phyloP scores from a whole-genome alignment of 2,329 filamentous ascomycete genomes.

The Colletotrichum incanum region DNA sequence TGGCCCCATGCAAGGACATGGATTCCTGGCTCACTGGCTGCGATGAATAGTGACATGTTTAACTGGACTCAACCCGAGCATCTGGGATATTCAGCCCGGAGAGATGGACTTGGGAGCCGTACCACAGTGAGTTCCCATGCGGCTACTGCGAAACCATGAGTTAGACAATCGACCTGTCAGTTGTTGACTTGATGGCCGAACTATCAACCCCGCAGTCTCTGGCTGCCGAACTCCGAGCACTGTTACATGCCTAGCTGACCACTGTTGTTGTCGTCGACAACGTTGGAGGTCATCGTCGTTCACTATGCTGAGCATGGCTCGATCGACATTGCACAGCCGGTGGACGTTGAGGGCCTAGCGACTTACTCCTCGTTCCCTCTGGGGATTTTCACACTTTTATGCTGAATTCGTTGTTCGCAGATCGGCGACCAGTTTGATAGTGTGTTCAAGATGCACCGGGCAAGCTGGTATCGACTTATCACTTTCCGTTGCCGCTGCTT shows the following conservation, averaged over 20 bases:
- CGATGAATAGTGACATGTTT: conserved; percentile 2
- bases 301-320: conserved; percentile 9
- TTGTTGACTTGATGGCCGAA: conserved; percentile 15
- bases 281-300: not conserved
- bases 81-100: conserved; percentile 16
- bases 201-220: conserved; percentile 31
- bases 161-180: conserved; percentile 19
- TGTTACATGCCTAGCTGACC: conserved; percentile 8
- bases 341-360: conserved; percentile 28
- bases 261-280: conserved; percentile 4
- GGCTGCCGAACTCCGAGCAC: conserved; percentile 33
- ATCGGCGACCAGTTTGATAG: not conserved
- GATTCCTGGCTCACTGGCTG: not conserved
- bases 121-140: conserved; percentile 2
- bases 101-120: conserved; percentile 9
- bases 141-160: conserved; percentile 14
- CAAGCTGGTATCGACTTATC: not conserved
- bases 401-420: not conserved
- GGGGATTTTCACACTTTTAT: conserved; percentile 11
- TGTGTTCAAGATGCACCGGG: not conserved
- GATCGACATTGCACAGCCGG: conserved; percentile 15
- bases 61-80: conserved; percentile 10
- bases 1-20: not conserved
- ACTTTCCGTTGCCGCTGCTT: not conserved
- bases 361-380: conserved; percentile 5